Evolutionary conservation across 1,284 basidiomycete species (phyloP).

Genomic region (Ceratobasidium theobromae): DNA sequence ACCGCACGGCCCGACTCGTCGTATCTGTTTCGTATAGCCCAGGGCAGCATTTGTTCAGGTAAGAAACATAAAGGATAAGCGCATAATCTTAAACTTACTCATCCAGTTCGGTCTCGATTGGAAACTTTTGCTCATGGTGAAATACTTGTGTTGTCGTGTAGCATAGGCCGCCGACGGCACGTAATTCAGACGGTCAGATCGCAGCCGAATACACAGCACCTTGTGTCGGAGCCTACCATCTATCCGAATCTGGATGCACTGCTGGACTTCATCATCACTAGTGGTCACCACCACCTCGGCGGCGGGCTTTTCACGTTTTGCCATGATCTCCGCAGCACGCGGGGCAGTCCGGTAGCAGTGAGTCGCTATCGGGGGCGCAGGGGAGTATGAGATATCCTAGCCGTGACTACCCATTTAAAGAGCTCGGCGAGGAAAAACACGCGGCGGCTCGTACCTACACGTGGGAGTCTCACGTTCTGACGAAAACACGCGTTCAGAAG

Average conservation of each 20-base stretch:
- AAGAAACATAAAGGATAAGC: too few species aligned
- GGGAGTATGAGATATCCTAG: conserved; percentile 20
- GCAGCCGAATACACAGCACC: neutral
- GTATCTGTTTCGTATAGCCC: conserved; percentile 45
- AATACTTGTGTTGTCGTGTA: conserved; percentile 51
- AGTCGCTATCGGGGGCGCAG: conserved; percentile 10
- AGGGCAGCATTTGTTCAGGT: too few species aligned
- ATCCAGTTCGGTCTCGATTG: conserved; percentile 70
- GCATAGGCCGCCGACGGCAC: neutral
- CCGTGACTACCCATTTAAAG: conserved; percentile 28
- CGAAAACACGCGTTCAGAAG: conserved; percentile 32
- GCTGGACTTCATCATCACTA: conserved; percentile 6
- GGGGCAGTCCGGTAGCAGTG: neutral
- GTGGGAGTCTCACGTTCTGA: conserved; percentile 31
- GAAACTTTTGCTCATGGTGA: conserved; percentile 66
- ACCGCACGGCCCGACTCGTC: conserved; percentile 55
- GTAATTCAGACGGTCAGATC: neutral
- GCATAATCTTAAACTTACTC: conserved; percentile 55
- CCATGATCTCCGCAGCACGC: neutral
- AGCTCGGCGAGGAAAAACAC: conserved; percentile 25
- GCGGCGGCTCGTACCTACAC: conserved; percentile 31
- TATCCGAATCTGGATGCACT: conserved; percentile 31
- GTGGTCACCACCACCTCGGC: conserved; percentile 10
- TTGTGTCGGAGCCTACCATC: conserved; percentile 18
- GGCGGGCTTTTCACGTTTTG: conserved; percentile 26